phyloP scores from a whole-genome alignment of 164 flowering plant genomes.

The Umbilicus rupestris region DNA sequence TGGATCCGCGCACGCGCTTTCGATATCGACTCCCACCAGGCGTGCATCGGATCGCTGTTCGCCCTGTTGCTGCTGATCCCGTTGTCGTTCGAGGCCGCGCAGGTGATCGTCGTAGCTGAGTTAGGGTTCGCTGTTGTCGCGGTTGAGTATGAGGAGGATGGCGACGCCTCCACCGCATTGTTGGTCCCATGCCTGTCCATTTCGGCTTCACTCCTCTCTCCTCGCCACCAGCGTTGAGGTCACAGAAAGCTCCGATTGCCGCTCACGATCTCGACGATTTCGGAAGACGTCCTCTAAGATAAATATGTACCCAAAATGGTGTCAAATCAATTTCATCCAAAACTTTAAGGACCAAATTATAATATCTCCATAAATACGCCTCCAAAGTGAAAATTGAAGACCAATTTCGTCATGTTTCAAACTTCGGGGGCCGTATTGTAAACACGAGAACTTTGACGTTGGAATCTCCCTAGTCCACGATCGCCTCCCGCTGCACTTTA shows the following conservation, averaged over 20 bases:
- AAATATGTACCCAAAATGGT: neutral
- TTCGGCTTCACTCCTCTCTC: neutral
- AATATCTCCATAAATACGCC: neutral
- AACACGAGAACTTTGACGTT: too few species aligned
- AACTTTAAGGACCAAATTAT: neutral
- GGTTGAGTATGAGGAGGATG: slow-evolving; percentile 1
- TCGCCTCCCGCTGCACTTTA: too few species aligned
- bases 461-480: too few species aligned
- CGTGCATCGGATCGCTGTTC: neutral
- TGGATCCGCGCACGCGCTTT: neutral
- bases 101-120: neutral
- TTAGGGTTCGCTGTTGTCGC: neutral
- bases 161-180: neutral
- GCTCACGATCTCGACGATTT: neutral
- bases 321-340: neutral
- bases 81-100: too few species aligned
- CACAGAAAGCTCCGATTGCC: neutral
- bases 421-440: too few species aligned
- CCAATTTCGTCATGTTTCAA: too few species aligned
- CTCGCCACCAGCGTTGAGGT: neutral
- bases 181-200: neutral
- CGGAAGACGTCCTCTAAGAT: neutral
- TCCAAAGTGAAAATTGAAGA: neutral
- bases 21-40: slow-evolving; percentile 4
- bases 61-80: neutral